phyloP scores from a whole-genome alignment of 2,329 filamentous ascomycete species.

The Seiridium cupressi region DNA sequence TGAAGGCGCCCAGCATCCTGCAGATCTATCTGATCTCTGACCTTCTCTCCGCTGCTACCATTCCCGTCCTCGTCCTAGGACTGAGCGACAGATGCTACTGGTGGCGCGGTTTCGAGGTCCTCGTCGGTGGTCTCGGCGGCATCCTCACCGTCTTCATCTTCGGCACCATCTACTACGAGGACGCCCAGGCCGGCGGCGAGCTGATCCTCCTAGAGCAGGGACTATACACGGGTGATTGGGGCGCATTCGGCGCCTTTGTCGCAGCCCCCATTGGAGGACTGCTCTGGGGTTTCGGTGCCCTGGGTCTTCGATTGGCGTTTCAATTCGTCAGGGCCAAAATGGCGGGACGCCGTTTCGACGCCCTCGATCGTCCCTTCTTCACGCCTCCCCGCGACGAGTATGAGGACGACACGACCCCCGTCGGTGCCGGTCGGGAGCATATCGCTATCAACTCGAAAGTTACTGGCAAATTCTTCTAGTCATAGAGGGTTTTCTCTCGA shows the following conservation, averaged over 20 bases:
- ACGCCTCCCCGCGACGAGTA: conserved; percentile 12
- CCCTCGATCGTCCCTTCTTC: conserved; percentile 55
- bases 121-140: conserved; percentile 74
- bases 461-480: conserved; percentile 54
- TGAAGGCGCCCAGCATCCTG: conserved; percentile 71
- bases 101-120: conserved; percentile 79
- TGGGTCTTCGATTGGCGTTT: conserved; percentile 56
- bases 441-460: conserved; percentile 27
- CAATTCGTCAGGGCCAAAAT: conserved; percentile 57
- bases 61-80: conserved; percentile 74
- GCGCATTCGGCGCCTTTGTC: conserved; percentile 78
- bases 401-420: conserved; percentile 22
- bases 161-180: conserved; percentile 74
- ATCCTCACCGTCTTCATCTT: conserved; percentile 81
- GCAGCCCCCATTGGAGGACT: conserved; percentile 75
- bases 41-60: conserved; percentile 71
- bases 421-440: conserved; percentile 27
- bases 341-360: conserved; percentile 63
- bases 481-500: no score
- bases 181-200: conserved; percentile 59
- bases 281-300: conserved; percentile 66
- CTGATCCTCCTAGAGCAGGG: conserved; percentile 72
- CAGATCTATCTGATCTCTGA: conserved; percentile 84
- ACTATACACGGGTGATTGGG: conserved; percentile 77
- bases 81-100: conserved; percentile 65